Evolutionary conservation across 768 basidiomycete species (phyloP).

Genomic region (Crepidotus variabilis): DNA sequence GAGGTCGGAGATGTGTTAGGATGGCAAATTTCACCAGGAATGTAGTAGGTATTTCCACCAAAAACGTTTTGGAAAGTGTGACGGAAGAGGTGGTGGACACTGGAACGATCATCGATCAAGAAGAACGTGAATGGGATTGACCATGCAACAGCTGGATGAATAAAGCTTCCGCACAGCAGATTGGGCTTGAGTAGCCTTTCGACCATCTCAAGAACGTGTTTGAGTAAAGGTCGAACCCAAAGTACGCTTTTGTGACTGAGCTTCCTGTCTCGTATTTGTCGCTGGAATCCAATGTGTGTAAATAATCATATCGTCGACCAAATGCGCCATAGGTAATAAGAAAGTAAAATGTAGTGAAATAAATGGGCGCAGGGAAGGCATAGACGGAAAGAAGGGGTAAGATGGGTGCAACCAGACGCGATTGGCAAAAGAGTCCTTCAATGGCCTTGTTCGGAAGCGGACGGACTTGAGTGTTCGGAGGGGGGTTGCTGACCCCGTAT

Average conservation of each 20-base stretch:
- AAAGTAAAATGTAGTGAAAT: slow-evolving; percentile 20
- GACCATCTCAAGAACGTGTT: background rate
- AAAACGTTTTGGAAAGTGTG: slow-evolving; percentile 24
- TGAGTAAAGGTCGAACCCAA: background rate
- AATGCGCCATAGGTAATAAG: slow-evolving; percentile 12
- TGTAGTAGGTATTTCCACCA: slow-evolving; percentile 21
- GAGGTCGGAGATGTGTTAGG: too few relatives aligned
- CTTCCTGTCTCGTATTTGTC: background rate
- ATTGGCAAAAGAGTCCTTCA: slow-evolving; percentile 29
- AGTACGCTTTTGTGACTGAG: background rate
- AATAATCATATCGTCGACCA: background rate
- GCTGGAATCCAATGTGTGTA: background rate
- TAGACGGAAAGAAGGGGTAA: slow-evolving; percentile 1
- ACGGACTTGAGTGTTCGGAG: slow-evolving; percentile 59
- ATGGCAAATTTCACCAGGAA: too few relatives aligned
- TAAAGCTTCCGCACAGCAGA: background rate
- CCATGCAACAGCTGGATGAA: slow-evolving; percentile 13
- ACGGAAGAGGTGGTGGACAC: slow-evolving; percentile 21
- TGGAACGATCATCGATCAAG: slow-evolving; percentile 23
- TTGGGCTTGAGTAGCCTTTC: background rate
- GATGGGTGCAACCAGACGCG: slow-evolving; percentile 20
- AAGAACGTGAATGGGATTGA: slow-evolving; percentile 20
- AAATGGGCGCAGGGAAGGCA: slow-evolving; percentile 22
- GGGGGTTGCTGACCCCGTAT: slow-evolving; percentile 59
- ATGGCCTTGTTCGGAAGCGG: slow-evolving; percentile 46